Base-by-base conservation (phyloP, 805 yeast genomes). In the Monosporozyma unispora region DNA sequence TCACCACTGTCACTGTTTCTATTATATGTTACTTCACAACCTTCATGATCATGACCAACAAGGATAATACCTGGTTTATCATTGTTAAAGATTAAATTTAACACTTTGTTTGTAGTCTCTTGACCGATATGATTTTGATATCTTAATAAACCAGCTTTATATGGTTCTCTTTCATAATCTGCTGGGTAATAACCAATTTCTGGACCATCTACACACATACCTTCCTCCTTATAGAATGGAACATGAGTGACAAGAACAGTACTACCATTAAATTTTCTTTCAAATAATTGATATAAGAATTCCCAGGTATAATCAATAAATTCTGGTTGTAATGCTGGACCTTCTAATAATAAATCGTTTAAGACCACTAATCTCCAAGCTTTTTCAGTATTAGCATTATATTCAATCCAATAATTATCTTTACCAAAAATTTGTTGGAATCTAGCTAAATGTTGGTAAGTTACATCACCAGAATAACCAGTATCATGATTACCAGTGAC, bases 31-130 rank as follows among this genome's bases (percentile, higher is more conserved):
- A 81, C 77, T 56, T 80, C 82, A 62, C 99, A 93, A 1, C 99
- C 99, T 55, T 83, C 90, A 61, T 93, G 99, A 62, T 93, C 99
- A 67, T 93, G 99, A 0, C 99, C 99, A 0, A 96, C 87, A 40
- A 91, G 68, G 3, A 93, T 80, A 9, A 91, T 72, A 19, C 98
- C 98, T 18, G 84, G 80, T 54, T 79, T 77, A 8, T 72, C 67
- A 56, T 77, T 77, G 37, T 78, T 78, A 63, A 91, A 91, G 14
- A 87, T 74, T n/a, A 82, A 73, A 56, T 84, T 75, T 55, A 93
- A 66, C 1, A 91, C 81, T 52, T 74, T 71, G 60, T 83, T 84
- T 3, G 91, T 70, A 0, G 84, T 75, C 5, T 82, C 84, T 53
- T 73, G 69, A 27, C 84, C 76, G 37, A 93, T 69, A 68, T 88